Evolutionary conservation across 305 asterid species (phyloP).

Genomic region (Salvia sclarea): DNA sequence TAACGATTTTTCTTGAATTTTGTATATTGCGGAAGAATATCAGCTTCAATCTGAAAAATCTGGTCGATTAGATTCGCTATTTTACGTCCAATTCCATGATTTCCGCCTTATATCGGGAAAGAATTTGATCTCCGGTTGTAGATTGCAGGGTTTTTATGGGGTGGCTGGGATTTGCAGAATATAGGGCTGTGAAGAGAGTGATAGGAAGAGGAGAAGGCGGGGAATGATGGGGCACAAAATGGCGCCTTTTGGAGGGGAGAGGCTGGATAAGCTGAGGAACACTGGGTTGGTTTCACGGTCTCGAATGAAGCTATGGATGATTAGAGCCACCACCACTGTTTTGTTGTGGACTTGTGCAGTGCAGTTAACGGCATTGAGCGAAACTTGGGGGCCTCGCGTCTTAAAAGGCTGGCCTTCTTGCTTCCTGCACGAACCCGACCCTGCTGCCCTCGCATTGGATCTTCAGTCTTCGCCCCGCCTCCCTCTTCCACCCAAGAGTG

Average conservation of each 20-base stretch:
- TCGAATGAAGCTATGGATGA: constrained; percentile 76
- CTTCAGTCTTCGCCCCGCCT: constrained; percentile 40
- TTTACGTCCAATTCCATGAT: neutral
- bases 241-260: constrained; percentile 55
- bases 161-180: constrained; percentile 42
- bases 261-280: constrained; percentile 62
- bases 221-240: constrained; percentile 67
- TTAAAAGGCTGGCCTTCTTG: constrained; percentile 80
- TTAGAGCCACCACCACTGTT: constrained; percentile 66
- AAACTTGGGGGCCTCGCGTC: constrained; percentile 73
- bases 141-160: constrained; percentile 25
- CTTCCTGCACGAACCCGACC: constrained; percentile 57
- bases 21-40: constrained; percentile 9
- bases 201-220: constrained; percentile 46
- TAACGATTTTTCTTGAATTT: constrained; percentile 16
- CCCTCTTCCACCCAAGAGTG: constrained; percentile 87
- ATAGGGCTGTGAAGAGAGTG: constrained; percentile 38
- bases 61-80: constrained; percentile 20
- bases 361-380: constrained; percentile 75
- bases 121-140: neutral
- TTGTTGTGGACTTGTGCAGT: constrained; percentile 78
- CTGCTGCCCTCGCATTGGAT: constrained; percentile 42
- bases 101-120: constrained; percentile 6
- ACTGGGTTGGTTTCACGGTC: constrained; percentile 60
- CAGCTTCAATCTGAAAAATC: constrained; percentile 8